A percentile compares a stretch with the other conserved stretches of the same genome.
Evolutionary conservation across 108 stramenopile genomes (phyloP).

Genomic region (Bacterosira constricta): DNA sequence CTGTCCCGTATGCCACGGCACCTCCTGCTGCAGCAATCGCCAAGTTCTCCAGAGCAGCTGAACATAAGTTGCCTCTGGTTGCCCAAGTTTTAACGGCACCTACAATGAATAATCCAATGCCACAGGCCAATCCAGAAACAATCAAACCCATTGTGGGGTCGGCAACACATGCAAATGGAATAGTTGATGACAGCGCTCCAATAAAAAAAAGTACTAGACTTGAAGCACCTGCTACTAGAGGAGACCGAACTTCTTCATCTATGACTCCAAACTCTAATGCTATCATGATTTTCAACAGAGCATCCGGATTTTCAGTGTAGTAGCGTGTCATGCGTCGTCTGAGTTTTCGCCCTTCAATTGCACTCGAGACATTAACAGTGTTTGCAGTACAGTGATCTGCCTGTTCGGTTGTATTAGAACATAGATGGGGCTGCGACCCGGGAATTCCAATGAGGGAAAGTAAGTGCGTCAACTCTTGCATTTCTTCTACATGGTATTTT

Average conservation of each 20-base stretch:
- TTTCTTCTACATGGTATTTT: constrained; percentile 57
- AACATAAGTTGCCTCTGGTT: constrained; percentile 57
- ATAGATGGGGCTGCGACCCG: too few relatives aligned
- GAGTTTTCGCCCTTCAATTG: constrained; percentile 40
- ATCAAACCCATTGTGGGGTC: constrained; percentile 53
- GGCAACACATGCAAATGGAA: constrained; percentile 61
- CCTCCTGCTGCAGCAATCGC: constrained; percentile 73
- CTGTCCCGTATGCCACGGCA: constrained; percentile 66
- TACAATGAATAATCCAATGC: constrained; percentile 54
- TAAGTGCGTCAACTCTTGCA: constrained; percentile 52
- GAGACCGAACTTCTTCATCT: constrained; percentile 68
- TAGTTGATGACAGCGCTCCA: constrained; percentile 65
- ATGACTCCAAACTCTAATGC: constrained; percentile 81
- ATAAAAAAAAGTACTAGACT: constrained; percentile 61
- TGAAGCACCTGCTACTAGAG: constrained; percentile 54
- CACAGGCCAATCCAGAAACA: constrained; percentile 48
- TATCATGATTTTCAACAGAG: constrained; percentile 73
- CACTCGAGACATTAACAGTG: neutral
- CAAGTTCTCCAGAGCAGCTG: constrained; percentile 72
- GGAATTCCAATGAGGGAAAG: constrained; percentile 67
- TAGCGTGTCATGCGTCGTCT: constrained; percentile 40
- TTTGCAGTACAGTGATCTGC: neutral
- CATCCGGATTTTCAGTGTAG: constrained; percentile 64
- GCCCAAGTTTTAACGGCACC: constrained; percentile 81
- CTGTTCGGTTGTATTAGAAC: constrained; percentile 1